Conservation (phyloP, 1,284 basidiomycete species). For the Nidula niveotomentosa region DNA sequence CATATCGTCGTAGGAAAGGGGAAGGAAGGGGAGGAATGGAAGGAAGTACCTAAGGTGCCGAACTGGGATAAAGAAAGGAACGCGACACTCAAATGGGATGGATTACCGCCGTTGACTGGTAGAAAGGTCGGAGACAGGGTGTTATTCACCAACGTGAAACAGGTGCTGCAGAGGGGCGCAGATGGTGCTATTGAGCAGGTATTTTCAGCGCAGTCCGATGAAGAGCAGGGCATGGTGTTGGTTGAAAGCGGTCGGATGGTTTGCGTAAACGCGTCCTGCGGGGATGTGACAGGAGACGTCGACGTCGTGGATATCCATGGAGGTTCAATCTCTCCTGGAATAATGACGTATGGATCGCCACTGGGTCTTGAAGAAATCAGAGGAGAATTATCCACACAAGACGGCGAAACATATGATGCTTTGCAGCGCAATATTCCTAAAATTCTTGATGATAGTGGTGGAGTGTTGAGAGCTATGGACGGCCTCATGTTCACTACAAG, state of each 20-base stretch:
- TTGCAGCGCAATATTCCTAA: slow-evolving; percentile 41
- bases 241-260: slow-evolving; percentile 43
- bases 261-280: slow-evolving; percentile 33
- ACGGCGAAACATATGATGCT: slow-evolving; percentile 58
- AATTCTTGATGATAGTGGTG: slow-evolving; percentile 52
- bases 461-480: slow-evolving; percentile 64
- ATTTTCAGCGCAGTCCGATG: slow-evolving; percentile 16
- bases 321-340: slow-evolving; percentile 51
- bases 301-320: slow-evolving; percentile 40
- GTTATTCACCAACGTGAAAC: slow-evolving; percentile 52
- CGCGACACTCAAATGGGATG: slow-evolving; percentile 54
- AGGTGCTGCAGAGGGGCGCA: slow-evolving; percentile 28
- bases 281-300: slow-evolving; percentile 12
- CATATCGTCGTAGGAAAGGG: slow-evolving; percentile 37
- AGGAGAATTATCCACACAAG: slow-evolving; percentile 65
- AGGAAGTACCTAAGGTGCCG: slow-evolving; percentile 41
- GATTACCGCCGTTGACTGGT: slow-evolving; percentile 58
- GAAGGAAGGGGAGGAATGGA: slow-evolving; percentile 38
- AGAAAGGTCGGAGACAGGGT: slow-evolving; percentile 22
- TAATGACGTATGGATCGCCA: slow-evolving; percentile 61
- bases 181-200: slow-evolving; percentile 25
- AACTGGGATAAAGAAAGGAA: slow-evolving; percentile 60
- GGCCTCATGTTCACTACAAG: slow-evolving; percentile 72
- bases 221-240: slow-evolving; percentile 32
- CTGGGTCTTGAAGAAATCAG: slow-evolving; percentile 68